These are phyloP conservation scores for Mucor sp. DNA, from an alignment of 371 early-diverging fungal genomes.

Conservation along the genomic window DNA sequence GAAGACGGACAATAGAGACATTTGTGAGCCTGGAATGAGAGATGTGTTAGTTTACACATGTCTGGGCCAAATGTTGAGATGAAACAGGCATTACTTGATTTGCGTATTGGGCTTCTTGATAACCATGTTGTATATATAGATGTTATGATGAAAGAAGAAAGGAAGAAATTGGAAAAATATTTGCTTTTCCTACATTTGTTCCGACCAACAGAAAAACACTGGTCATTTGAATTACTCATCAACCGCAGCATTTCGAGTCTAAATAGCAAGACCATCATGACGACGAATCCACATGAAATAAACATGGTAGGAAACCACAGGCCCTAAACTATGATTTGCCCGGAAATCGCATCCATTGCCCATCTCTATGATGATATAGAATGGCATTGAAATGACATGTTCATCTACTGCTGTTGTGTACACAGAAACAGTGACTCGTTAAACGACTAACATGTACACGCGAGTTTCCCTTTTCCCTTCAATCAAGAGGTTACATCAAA, in stretches of 20 bases:
- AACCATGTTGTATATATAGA: conserved; percentile 33
- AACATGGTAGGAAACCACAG: background rate
- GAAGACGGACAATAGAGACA: conserved; percentile 93
- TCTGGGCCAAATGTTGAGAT: background rate
- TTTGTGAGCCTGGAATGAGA: conserved; percentile 76
- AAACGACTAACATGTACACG: background rate
- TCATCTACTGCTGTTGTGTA: background rate
- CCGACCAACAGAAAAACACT: background rate
- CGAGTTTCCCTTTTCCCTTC: background rate
- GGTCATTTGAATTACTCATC: background rate
- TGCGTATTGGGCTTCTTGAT: conserved; percentile 54
- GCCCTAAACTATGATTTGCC: background rate
- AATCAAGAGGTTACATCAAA: background rate
- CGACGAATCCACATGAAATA: background rate
- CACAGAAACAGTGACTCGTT: background rate
- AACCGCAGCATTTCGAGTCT: background rate
- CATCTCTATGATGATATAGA: background rate
- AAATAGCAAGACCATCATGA: background rate
- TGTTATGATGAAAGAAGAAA: background rate
- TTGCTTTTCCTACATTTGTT: background rate
- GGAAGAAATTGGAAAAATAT: background rate
- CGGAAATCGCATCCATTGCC: background rate
- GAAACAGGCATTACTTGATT: conserved; percentile 51
- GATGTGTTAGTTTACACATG: background rate
- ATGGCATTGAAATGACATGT: background rate